Base-by-base conservation (phyloP, 768 basidiomycete genomes). In the Austroboletus festivus region DNA sequence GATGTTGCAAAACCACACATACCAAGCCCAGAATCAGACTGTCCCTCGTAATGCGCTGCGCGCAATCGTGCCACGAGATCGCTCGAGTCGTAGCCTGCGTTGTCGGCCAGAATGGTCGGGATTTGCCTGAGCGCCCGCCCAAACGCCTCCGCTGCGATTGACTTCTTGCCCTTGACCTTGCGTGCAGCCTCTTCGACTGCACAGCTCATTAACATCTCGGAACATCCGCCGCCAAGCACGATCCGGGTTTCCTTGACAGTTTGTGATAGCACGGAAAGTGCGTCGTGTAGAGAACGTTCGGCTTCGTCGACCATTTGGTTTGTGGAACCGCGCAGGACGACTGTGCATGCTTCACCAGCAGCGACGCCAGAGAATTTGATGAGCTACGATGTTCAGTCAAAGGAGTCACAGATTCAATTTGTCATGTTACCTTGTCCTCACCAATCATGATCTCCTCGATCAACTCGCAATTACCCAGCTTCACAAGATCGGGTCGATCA, bases 301-400 rank as follows among this genome's bases (percentile, higher is more conserved):
- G 96, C 96, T 68, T 99, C 96, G 59, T 98, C 96, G 21, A 99
- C 87, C 95, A 99, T 99, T 66, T 99, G 96, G 53, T 86, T 87
- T 19, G 96, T 98, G 33, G 94, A 96, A 13, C 96, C 96, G 30
- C 96, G 89, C 8, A 99, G 80, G 23, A 99, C 95, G 44, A 98
- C 93, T 0, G 96, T 99, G 67, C 96, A 98, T 19, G 96, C 96
- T 69, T 95, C 85, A 12, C 95, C 95, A 18, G 95, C 93, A 12
- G 94, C 93, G 35, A 99, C 95, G 37, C 96, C 96, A 9, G 96
- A 98, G 77, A 99, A 99, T 73, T 98, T 99, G 75, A 98, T 96
- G 53, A 99, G 79, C 94, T 98, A 57, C 21, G 10, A 15, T 0
- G n/a, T 19, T 24, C 6, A 0, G 28, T 60, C 28, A 61, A 50